Evolutionary conservation across 495 filamentous ascomycete species (phyloP), one percentile per base, ranked within the genome.

Genomic region (Neurospora intermedia): DNA sequence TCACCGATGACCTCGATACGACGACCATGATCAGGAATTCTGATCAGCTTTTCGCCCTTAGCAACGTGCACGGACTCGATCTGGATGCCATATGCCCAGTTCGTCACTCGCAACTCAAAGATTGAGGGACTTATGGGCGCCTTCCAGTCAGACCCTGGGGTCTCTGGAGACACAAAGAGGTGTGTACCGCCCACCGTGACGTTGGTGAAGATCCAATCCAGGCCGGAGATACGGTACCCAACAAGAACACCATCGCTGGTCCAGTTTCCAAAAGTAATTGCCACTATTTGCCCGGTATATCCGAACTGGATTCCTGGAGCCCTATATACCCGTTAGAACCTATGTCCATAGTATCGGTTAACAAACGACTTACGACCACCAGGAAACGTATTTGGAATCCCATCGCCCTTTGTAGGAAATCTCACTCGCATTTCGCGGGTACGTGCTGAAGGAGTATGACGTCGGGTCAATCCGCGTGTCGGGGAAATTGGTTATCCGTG

Each of bases 371-470:
- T 80, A 86, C 85, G 85, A 87, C 89, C 83, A 90, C 88, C 88
- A 92, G 2, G 89, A 91, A 69, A 90, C 85, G 74, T 89, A 84
- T 71, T 89, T 84, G 23, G 87, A 88, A 80, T 92, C 89, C 90
- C 90, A 92, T 62, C 90, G 84, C 4, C 90, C 90, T 76, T 91
- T 90, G 81, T 91, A 92, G 0, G 88, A 87, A n/a, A 92, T 82
- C 75, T 92, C 88, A 2, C 83, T 76, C 0, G 87, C 84, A 78
- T 88, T 83, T 2, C 88, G 83, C 6, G 80, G 80, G 75, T 91
- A 92, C 3, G 80, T 88, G 31, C 73, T 83, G 72, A 85, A 85
- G 0, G 79, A 74, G 54, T 82, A 81, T 27, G 72, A 72, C 5
- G 79, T 77, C 5, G 77, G 73, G 69, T 86, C 78, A 39, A 88